These are phyloP conservation scores for Arachis hypogaea DNA, from an alignment of 306 rosid species.

Conservation along the genomic window DNA sequence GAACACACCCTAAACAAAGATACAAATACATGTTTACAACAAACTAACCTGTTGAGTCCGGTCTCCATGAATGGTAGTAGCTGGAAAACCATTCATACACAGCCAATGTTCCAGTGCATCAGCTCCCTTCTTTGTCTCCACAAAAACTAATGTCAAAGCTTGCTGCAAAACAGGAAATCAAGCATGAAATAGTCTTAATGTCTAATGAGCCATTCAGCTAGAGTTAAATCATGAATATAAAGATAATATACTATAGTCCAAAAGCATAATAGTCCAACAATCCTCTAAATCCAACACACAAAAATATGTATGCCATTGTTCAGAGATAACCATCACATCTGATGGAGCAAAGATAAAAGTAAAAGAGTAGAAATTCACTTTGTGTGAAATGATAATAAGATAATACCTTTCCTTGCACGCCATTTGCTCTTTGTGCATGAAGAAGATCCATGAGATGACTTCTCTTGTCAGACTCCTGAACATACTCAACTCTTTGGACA, in stretches of 20 bases:
- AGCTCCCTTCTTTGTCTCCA: conserved; percentile 97
- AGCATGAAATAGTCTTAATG: not conserved
- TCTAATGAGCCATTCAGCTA: not conserved
- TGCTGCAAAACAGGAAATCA: conserved; percentile 54
- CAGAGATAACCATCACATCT: not conserved
- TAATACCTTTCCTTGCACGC: conserved; percentile 69
- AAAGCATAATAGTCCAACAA: not conserved
- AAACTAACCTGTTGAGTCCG: conserved; percentile 77
- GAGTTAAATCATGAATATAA: not conserved
- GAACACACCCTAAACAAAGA: not conserved
- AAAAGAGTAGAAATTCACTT: not conserved
- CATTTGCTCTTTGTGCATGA: conserved; percentile 85
- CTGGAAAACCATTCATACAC: conserved; percentile 73
- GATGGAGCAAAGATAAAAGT: not conserved
- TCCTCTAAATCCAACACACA: not conserved
- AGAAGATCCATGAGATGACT: conserved; percentile 94
- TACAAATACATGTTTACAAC: not conserved
- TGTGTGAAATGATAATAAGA: not conserved
- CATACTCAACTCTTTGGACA: conserved; percentile 80
- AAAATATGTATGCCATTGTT: not conserved
- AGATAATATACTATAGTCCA: not conserved
- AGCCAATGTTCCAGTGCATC: conserved; percentile 87
- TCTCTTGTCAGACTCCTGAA: conserved; percentile 81
- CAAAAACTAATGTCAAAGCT: conserved; percentile 84
- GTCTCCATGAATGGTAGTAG: conserved; percentile 90